Evolutionary conservation across 164 flowering plant genomes (phyloP).

Genomic region (Umbilicus rupestris): DNA sequence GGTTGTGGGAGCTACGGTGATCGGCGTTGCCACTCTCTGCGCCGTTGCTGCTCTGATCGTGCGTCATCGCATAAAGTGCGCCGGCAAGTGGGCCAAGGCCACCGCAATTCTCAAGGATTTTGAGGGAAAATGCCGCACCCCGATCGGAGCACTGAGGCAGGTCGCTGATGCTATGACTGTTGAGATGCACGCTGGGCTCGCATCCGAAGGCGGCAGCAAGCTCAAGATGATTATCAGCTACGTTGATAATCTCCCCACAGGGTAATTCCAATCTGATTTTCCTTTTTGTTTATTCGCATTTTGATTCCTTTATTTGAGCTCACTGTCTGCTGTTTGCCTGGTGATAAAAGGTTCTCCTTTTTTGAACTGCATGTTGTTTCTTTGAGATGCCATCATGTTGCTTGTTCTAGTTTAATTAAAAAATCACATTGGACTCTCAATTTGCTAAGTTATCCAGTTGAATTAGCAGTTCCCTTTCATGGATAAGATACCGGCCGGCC

Average conservation of each 20-base stretch:
- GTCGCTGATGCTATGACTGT: conserved; percentile 90
- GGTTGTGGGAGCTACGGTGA: conserved; percentile 61
- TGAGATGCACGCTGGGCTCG: conserved; percentile 99
- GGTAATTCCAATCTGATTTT: conserved; percentile 29
- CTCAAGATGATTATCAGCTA: conserved; percentile 94
- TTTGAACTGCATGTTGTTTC: neutral
- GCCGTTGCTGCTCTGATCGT: conserved; percentile 68
- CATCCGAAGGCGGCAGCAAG: conserved; percentile 92
- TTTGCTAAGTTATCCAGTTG: too few relatives aligned
- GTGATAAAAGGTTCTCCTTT: neutral
- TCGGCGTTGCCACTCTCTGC: conserved; percentile 68
- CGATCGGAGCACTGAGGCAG: conserved; percentile 53
- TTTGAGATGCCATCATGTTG: neutral
- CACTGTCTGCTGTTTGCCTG: neutral
- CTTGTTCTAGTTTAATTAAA: neutral
- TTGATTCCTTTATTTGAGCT: neutral
- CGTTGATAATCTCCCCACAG: conserved; percentile 89
- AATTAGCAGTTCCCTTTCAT: too few relatives aligned
- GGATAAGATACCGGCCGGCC: too few relatives aligned
- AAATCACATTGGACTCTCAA: too few relatives aligned
- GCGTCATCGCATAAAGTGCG: conserved; percentile 50
- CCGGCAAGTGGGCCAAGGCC: conserved; percentile 53
- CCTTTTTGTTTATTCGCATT: neutral
- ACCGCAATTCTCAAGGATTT: conserved; percentile 60
- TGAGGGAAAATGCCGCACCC: conserved; percentile 65